phyloP scores from a whole-genome alignment of 1,139 yeast species.

The Debaryomyces singareniensis region DNA sequence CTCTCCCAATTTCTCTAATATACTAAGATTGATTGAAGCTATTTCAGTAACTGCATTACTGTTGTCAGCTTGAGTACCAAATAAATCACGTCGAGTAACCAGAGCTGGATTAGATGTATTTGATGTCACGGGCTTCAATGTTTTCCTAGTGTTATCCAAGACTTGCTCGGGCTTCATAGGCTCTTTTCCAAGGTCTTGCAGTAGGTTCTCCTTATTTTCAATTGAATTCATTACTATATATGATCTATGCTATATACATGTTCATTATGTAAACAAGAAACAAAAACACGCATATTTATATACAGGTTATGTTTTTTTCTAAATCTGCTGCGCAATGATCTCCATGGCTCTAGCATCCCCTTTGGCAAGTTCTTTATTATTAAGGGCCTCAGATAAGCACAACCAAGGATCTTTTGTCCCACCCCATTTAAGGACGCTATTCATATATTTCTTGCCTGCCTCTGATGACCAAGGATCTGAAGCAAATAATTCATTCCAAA shows the following conservation, averaged over 20 bases:
- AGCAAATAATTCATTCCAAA: conserved; percentile 71
- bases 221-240: too few relatives aligned
- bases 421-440: conserved; percentile 82
- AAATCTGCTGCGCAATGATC: conserved; percentile 35
- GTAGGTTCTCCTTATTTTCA: not conserved
- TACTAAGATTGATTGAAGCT: too few relatives aligned
- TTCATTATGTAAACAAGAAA: too few relatives aligned
- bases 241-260: too few relatives aligned
- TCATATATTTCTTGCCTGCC: conserved; percentile 71
- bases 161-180: too few relatives aligned
- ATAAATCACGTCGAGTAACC: too few relatives aligned
- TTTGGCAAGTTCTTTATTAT: conserved; percentile 47
- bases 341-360: conserved; percentile 79
- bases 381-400: conserved; percentile 75
- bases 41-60: too few relatives aligned
- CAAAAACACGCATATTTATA: too few relatives aligned
- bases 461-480: conserved; percentile 62
- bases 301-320: conserved; percentile 1
- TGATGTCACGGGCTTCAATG: not conserved
- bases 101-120: not conserved
- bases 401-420: conserved; percentile 90
- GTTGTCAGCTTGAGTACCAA: too few relatives aligned
- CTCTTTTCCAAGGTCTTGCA: too few relatives aligned
- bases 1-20: conserved; percentile 14
- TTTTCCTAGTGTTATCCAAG: not conserved